These are phyloP conservation scores for Tubosaeta sp. DNA, from an alignment of 768 basidiomycete genomes.

Conservation along the genomic window DNA sequence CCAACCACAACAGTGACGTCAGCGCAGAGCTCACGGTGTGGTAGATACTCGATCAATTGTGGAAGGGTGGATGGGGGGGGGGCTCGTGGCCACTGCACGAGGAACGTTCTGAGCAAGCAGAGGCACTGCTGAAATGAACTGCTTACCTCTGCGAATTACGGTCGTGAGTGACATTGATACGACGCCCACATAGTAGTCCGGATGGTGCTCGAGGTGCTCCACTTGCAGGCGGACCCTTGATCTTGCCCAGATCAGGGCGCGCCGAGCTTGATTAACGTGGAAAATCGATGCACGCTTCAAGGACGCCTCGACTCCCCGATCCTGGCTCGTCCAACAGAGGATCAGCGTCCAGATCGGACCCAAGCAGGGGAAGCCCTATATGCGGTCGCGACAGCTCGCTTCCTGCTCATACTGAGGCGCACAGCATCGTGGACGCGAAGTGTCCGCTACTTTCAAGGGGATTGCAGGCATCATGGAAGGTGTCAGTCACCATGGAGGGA, in stretches of 20 bases:
- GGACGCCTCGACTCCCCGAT: slow-evolving; percentile 43
- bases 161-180: slow-evolving; percentile 64
- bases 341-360: neutral
- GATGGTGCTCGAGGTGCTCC: slow-evolving; percentile 25
- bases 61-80: neutral
- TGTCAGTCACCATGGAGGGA: neutral
- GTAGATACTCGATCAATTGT: neutral
- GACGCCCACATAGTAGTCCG: slow-evolving; percentile 31
- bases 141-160: slow-evolving; percentile 46
- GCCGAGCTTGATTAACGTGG: slow-evolving; percentile 61
- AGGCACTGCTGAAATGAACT: slow-evolving; percentile 25
- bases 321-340: neutral
- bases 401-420: slow-evolving; percentile 2
- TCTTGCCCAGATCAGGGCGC: slow-evolving; percentile 34
- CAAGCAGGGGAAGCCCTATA: slow-evolving; percentile 31
- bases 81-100: neutral
- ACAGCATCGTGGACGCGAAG: slow-evolving; percentile 37
- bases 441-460: slow-evolving; percentile 44
- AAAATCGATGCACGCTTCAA: slow-evolving; percentile 68
- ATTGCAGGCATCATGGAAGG: slow-evolving; percentile 38
- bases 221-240: slow-evolving; percentile 50
- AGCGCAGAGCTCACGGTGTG: neutral
- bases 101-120: too few relatives aligned
- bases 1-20: neutral
- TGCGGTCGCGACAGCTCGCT: slow-evolving; percentile 11